Evolutionary conservation across 441 rosid genomes (phyloP).

Genomic region (Mallotus repandus): DNA sequence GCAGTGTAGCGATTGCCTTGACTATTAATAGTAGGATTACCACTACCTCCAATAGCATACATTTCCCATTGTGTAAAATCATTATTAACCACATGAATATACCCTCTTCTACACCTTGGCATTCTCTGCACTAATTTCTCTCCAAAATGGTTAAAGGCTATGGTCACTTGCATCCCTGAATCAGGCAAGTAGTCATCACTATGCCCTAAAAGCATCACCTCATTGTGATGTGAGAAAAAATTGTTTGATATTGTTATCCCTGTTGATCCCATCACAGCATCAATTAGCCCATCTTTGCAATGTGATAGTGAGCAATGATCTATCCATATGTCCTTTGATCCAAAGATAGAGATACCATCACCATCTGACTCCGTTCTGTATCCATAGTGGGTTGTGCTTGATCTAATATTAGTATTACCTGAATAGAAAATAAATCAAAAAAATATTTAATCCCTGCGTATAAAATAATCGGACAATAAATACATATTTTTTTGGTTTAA

Average conservation of each 20-base stretch:
- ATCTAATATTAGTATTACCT: slow-evolving; percentile 79
- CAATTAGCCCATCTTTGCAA: slow-evolving; percentile 85
- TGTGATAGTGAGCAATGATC: slow-evolving; percentile 88
- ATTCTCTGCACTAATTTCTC: slow-evolving; percentile 76
- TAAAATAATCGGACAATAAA: no score
- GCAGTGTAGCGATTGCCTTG: slow-evolving; percentile 93
- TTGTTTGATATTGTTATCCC: slow-evolving; percentile 89
- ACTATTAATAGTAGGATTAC: slow-evolving; percentile 86
- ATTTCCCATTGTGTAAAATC: slow-evolving; percentile 94
- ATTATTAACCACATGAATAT: slow-evolving; percentile 92
- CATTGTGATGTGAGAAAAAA: slow-evolving; percentile 86
- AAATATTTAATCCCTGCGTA: no score
- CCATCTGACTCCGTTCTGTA: slow-evolving; percentile 81
- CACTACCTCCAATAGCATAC: slow-evolving; percentile 97
- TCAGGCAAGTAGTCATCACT: slow-evolving; percentile 80
- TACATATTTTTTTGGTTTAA: no score
- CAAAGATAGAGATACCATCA: slow-evolving; percentile 86
- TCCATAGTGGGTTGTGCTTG: slow-evolving; percentile 82
- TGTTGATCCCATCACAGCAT: slow-evolving; percentile 89
- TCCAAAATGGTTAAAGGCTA: slow-evolving; percentile 91
- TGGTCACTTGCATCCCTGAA: slow-evolving; percentile 88
- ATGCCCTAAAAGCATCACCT: slow-evolving; percentile 93
- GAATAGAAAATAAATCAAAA: not conserved
- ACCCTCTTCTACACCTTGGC: slow-evolving; percentile 89
- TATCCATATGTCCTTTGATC: slow-evolving; percentile 87